A percentile compares a stretch with the other conserved stretches of the same genome.
These are phyloP conservation scores for Arachis monticola DNA, from an alignment of 331 rosid species.

Conservation along the genomic window DNA sequence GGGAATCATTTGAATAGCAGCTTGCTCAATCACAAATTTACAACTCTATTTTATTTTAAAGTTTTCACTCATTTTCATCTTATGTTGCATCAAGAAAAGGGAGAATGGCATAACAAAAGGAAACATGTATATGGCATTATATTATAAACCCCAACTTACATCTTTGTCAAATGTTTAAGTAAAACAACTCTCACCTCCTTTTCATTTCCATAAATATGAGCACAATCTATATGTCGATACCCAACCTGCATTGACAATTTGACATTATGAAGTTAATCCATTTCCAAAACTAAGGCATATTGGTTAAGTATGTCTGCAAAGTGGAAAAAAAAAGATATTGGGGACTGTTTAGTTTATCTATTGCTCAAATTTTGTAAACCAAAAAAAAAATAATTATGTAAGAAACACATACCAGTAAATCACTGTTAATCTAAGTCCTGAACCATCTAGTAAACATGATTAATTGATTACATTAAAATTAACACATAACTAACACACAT, in stretches of 20 bases:
- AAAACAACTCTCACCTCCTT: slow-evolving; percentile 55
- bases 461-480: too few species aligned
- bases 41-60: background rate
- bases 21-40: background rate
- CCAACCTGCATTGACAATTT: slow-evolving; percentile 55
- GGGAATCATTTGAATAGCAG: background rate
- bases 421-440: too few species aligned
- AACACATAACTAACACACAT: too few species aligned
- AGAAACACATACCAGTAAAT: too few species aligned
- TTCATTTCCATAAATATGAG: slow-evolving; percentile 63
- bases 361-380: too few species aligned
- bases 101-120: background rate
- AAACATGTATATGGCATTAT: background rate
- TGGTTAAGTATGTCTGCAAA: background rate
- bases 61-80: background rate
- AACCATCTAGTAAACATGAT: too few species aligned
- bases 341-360: too few species aligned
- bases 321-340: background rate
- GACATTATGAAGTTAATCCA: background rate
- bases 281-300: background rate
- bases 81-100: background rate
- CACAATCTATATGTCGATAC: slow-evolving; percentile 75
- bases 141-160: background rate
- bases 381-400: too few species aligned
- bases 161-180: background rate